These are phyloP conservation scores for Nakazawaea populi DNA, from an alignment of 805 yeast species.

Conservation along the genomic window DNA sequence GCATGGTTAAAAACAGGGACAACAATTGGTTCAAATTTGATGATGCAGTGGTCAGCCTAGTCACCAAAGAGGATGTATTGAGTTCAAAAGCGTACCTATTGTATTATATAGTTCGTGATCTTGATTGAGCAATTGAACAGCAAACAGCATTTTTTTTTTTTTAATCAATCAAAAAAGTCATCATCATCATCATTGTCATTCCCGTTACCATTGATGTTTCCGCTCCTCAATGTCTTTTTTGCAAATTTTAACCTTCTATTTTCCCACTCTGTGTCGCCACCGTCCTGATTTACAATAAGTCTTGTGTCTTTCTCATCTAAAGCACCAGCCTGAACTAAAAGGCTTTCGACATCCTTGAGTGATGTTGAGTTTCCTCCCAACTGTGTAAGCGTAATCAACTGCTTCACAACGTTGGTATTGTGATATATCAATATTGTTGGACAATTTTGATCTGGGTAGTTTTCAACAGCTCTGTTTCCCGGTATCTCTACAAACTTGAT, in stretches of 20 bases:
- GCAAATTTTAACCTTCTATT: slow-evolving; percentile 47
- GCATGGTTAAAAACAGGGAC: slow-evolving; percentile 64
- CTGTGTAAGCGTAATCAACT: slow-evolving; percentile 71
- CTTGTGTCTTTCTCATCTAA: slow-evolving; percentile 64
- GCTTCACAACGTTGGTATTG: slow-evolving; percentile 73
- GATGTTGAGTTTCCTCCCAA: slow-evolving; percentile 81
- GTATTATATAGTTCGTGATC: slow-evolving; percentile 53
- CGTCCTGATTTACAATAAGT: slow-evolving; percentile 54
- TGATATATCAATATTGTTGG: slow-evolving; percentile 86
- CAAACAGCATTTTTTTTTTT: not conserved
- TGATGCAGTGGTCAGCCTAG: slow-evolving; percentile 72
- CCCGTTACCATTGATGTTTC: slow-evolving; percentile 17
- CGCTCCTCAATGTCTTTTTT: slow-evolving; percentile 47
- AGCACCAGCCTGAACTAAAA: slow-evolving; percentile 63
- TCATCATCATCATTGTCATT: slow-evolving; percentile 35
- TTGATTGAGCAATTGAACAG: slow-evolving; percentile 12
- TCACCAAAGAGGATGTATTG: slow-evolving; percentile 60
- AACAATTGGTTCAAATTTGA: slow-evolving; percentile 90
- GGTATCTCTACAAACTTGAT: slow-evolving; percentile 88
- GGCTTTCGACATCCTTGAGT: slow-evolving; percentile 62
- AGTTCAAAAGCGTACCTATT: slow-evolving; percentile 74
- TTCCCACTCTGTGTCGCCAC: slow-evolving; percentile 45
- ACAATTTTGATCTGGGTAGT: slow-evolving; percentile 83
- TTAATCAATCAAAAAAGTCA: slow-evolving; percentile 40
- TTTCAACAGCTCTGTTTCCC: slow-evolving; percentile 87